Evolutionary conservation across 305 asterid species (phyloP).

Genomic region (Euphrasia arctica): DNA sequence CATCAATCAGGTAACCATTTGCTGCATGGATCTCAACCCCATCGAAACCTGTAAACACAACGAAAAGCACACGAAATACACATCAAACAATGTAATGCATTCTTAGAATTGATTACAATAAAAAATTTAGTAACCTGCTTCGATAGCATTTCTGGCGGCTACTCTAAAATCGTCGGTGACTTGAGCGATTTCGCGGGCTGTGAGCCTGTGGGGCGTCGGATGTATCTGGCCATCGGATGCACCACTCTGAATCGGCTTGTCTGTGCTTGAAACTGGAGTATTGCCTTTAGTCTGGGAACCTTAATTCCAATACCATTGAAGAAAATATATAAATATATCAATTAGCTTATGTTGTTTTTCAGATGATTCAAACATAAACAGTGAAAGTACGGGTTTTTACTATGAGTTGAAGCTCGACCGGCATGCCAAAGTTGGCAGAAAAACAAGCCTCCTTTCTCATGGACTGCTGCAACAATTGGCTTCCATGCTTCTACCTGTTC

Average conservation of each 20-base stretch:
- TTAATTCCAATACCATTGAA: background rate
- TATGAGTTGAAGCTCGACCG: slow-evolving; percentile 31
- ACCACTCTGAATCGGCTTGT: slow-evolving; percentile 11
- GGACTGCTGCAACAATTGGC: slow-evolving; percentile 23
- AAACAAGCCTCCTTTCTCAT: slow-evolving; percentile 33
- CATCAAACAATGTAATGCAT: too few relatives aligned
- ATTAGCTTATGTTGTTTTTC: background rate
- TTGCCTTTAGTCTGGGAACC: slow-evolving; percentile 30
- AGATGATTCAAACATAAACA: background rate
- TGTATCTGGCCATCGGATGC: background rate
- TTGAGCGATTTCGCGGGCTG: slow-evolving; percentile 20
- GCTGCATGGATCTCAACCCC: slow-evolving; percentile 42
- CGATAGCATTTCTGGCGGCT: slow-evolving; percentile 27
- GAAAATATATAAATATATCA: background rate
- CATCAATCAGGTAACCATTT: slow-evolving; percentile 33
- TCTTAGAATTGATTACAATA: background rate
- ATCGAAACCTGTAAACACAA: slow-evolving; percentile 28
- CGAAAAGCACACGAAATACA: too few relatives aligned
- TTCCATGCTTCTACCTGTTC: slow-evolving; percentile 1
- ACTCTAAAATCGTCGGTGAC: slow-evolving; percentile 27
- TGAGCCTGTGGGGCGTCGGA: slow-evolving; percentile 26
- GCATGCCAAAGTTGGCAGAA: slow-evolving; percentile 45
- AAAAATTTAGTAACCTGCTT: slow-evolving; percentile 22
- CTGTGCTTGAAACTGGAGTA: slow-evolving; percentile 30
- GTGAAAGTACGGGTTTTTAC: slow-evolving; percentile 9